Evolutionary conservation across 78 protist species (phyloP).

Genomic region (Dictyostelium brefeldianum): DNA sequence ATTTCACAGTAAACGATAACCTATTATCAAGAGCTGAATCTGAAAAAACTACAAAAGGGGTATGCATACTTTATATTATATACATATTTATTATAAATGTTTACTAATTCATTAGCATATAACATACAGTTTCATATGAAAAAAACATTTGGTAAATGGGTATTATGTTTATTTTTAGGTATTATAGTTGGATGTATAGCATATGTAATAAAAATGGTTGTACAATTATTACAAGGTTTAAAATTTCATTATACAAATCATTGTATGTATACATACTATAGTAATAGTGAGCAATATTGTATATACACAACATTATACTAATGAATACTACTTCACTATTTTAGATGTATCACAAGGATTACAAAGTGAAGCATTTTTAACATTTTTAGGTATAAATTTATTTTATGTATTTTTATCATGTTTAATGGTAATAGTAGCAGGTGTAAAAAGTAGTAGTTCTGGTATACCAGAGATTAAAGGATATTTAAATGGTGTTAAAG

Average conservation of each 20-base stretch:
- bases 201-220: conserved; percentile 58
- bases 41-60: conserved; percentile 50
- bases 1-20: conserved; percentile 65
- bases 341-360: conserved; percentile 41
- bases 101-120: not conserved
- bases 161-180: conserved; percentile 62
- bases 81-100: not conserved
- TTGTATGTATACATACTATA: not conserved
- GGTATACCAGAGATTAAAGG: conserved; percentile 96
- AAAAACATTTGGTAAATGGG: conserved; percentile 80
- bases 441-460: conserved; percentile 86
- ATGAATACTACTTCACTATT: not conserved
- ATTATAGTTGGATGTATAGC: conserved; percentile 58
- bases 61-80: not conserved
- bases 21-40: conserved; percentile 31
- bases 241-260: conserved; percentile 69
- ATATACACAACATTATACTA: not conserved
- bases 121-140: conserved; percentile 29
- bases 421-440: conserved; percentile 45
- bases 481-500: conserved; percentile 81
- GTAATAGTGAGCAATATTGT: not conserved
- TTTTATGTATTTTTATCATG: conserved; percentile 34
- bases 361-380: conserved; percentile 47
- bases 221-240: conserved; percentile 52
- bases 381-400: conserved; percentile 56